Evolutionary conservation across 1,284 basidiomycete genomes (phyloP).

Genomic region (Ceraceosorus guamensis): DNA sequence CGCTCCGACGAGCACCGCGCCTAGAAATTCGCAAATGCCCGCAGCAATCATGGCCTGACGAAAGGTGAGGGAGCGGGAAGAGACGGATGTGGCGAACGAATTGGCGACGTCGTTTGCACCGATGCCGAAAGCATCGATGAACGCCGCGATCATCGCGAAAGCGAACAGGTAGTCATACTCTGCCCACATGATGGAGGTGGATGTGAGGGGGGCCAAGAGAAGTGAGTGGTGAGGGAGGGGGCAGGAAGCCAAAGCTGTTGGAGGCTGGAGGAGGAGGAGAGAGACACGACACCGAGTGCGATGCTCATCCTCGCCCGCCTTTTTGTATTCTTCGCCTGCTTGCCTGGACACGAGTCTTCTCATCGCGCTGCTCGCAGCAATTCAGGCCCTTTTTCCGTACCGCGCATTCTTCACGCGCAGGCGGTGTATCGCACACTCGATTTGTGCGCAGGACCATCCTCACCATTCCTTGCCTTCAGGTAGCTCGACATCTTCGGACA

Average conservation of each 20-base stretch:
- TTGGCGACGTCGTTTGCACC: slow-evolving; percentile 36
- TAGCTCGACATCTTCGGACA: too few relatives aligned
- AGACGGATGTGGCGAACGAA: slow-evolving; percentile 28
- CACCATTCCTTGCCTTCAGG: too few relatives aligned
- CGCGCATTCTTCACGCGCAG: too few relatives aligned
- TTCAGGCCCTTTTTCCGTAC: too few relatives aligned
- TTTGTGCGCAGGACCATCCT: too few relatives aligned
- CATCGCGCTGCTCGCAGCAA: too few relatives aligned
- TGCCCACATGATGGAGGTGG: neutral
- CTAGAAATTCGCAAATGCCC: slow-evolving; percentile 25
- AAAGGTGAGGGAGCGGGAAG: slow-evolving; percentile 23
- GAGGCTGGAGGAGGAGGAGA: neutral
- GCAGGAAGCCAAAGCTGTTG: too few relatives aligned
- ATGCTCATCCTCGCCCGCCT: neutral
- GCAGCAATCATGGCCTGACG: slow-evolving; percentile 19
- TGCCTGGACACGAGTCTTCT: too few relatives aligned
- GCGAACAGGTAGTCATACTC: slow-evolving; percentile 29
- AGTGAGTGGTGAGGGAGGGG: neutral
- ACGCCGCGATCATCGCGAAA: slow-evolving; percentile 19
- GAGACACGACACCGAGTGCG: neutral
- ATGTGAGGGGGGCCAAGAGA: neutral
- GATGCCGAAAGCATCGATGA: slow-evolving; percentile 22
- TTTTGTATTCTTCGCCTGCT: too few relatives aligned
- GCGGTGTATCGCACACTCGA: too few relatives aligned
- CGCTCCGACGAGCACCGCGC: slow-evolving; percentile 23